Base-by-base conservation (phyloP, 2,329 filamentous ascomycete species). In the Coccinonectria pachysandricola region DNA sequence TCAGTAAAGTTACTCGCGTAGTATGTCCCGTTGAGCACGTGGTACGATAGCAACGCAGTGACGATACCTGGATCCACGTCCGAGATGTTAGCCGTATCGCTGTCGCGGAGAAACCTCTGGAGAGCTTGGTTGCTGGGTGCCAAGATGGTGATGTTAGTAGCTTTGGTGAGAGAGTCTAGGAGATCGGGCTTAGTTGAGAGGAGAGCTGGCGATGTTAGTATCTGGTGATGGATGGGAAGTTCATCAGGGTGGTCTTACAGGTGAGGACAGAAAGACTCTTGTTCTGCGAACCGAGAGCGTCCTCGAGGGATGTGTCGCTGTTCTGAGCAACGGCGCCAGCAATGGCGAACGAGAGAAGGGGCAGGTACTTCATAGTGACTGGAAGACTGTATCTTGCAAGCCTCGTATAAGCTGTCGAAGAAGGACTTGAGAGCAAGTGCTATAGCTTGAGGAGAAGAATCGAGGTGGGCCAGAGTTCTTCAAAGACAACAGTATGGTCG, bases 121-220 rank as follows among this genome's bases (percentile, higher is more conserved):
- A 75, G 67, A 8, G 68, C 68, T 4, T 55, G 54, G 37, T 72
- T 71, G 45, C 53, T 63, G 11, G 71, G 71, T 0, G 64, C 70
- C 35, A 75, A 65, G 39, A 75, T 50, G 17, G 46, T 46, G 26
- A 46, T 34, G 31, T 46, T 46, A 9, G 26, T 23, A 1, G 36
- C 22, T 14, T 32, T 27, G 12, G 23, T 15, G 8, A 46, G 35
- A n/a, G n/a, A n/a, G n/a, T 35, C 27, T 10, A 36, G 31, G 26
- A 45, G 40, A 8, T 17, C 31, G n/a, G 36, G 29, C 53, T 47
- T 44, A 12, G 28, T 24, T 8, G 18, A 9, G 7, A 50, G 31
- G 4, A 50, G 39, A 2, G 19, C 47, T 50, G 8, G 1, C n/a
- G 8, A n/a, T 13, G 27, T 42, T 12, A 42, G 31, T 15, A 32